Percentiles rank a stretch among this genome's conserved stretches.
Conservation (phyloP, 768 basidiomycete genomes). For the Pleurotus eryngii region DNA sequence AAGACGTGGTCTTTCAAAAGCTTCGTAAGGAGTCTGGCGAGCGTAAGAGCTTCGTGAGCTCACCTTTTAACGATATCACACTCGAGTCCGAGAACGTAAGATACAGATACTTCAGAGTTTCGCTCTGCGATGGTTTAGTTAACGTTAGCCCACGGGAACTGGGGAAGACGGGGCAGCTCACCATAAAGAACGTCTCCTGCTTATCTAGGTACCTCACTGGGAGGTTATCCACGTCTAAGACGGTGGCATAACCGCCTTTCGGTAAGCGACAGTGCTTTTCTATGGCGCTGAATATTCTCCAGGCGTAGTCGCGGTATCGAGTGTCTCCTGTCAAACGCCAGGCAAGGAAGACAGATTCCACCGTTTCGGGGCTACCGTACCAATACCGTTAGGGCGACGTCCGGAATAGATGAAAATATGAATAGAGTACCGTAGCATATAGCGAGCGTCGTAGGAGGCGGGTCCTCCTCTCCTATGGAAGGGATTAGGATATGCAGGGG, state of each 20-base stretch:
- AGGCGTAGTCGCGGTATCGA: slow-evolving; percentile 81
- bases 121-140: slow-evolving; percentile 47
- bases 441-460: slow-evolving; percentile 79
- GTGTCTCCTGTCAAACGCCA: slow-evolving; percentile 83
- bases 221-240: slow-evolving; percentile 80
- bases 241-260: slow-evolving; percentile 78
- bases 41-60: slow-evolving; percentile 25
- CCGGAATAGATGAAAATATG: not conserved
- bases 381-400: not conserved
- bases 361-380: slow-evolving; percentile 75
- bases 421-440: slow-evolving; percentile 72
- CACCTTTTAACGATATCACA: slow-evolving; percentile 70
- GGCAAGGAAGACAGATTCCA: slow-evolving; percentile 90
- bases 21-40: not conserved
- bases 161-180: slow-evolving; percentile 28
- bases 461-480: slow-evolving; percentile 31
- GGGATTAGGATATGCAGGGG: not conserved
- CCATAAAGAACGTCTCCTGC: slow-evolving; percentile 96
- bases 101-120: slow-evolving; percentile 90
- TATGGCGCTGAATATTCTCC: slow-evolving; percentile 88
- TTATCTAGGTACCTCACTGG: slow-evolving; percentile 73
- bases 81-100: slow-evolving; percentile 75
- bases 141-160: not conserved
- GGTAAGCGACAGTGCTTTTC: slow-evolving; percentile 74
- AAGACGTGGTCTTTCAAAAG: slow-evolving; percentile 69